Base-by-base conservation (phyloP, 805 yeast genomes). In the Spathaspora passalidarum region DNA sequence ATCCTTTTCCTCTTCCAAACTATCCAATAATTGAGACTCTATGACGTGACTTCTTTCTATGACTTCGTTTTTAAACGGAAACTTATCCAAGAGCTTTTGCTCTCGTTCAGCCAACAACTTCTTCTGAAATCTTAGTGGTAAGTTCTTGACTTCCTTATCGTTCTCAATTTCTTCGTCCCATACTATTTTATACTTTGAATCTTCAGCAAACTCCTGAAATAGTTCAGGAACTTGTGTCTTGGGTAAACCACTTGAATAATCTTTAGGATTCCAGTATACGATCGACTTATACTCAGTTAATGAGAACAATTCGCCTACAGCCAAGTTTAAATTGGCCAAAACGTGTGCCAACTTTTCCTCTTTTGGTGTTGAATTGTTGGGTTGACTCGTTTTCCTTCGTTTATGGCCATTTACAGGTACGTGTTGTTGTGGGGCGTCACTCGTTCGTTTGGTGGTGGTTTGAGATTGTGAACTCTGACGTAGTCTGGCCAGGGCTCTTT, bases 301-400 rank as follows among this genome's bases (percentile, higher is more conserved):
- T 56, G 85, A 88, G 54, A 80, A 84, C 16, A 85, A 63, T 56
- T 86, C 90, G 49, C 81, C 79, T 0, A 79, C 68, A 20, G 78
- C 60, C 4, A 76, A 43, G 42, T 77, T 78, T 58, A 78, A 79
- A 32, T 72, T 64, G 13, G 75, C 61, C 32, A 74, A 60, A 45
- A 80, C 49, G 5, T 73, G 67, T 0, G 78, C 75, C 47, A 81
- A 52, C 38, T 61, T 45, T 11, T 54, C 51, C 25, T 49, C 52
- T 32, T 56, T 56, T 11, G 53, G 23, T 18, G 21, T 4, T 17
- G 21, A 8, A 2, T 21, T 26, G 23, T 13, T 14, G 22, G 9
- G 11, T n/a, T 10, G 13, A n/a, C 32, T 32, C 18, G 49, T 20
- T 43, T 55, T 62, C 19, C 69, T 63, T 41, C 62, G 60, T 19